These are phyloP conservation scores for Papilionanthe hybrid DNA, from an alignment of 116 monocot species.

Conservation along the genomic window DNA sequence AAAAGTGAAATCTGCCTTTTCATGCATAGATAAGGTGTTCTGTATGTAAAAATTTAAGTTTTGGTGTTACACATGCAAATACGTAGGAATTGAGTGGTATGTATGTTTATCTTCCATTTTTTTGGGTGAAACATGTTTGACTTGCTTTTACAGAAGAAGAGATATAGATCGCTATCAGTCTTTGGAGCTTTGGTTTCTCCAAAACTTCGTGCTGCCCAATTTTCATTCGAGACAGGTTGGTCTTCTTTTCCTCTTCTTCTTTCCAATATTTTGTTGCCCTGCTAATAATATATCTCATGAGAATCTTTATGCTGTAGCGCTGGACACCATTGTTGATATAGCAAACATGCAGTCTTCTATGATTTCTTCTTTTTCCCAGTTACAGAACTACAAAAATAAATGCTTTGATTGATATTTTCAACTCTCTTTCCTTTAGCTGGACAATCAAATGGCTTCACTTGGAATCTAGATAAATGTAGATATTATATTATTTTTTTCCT, in stretches of 20 bases:
- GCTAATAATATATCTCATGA: neutral
- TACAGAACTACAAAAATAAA: conserved; percentile 10
- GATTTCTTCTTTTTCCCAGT: conserved; percentile 31
- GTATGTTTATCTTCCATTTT: neutral
- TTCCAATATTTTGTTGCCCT: neutral
- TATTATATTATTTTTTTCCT: neutral
- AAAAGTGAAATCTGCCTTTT: no score
- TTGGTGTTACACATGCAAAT: no score
- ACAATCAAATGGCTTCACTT: neutral
- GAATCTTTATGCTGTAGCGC: conserved; percentile 23
- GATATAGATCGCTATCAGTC: conserved; percentile 60
- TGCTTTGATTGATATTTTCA: neutral
- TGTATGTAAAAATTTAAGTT: no score
- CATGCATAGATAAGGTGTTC: no score
- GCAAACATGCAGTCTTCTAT: conserved; percentile 40
- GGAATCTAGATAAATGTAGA: neutral
- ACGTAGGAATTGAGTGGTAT: no score
- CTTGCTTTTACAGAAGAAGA: conserved; percentile 31
- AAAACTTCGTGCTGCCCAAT: conserved; percentile 75
- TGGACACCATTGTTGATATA: conserved; percentile 46
- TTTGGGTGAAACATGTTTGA: neutral
- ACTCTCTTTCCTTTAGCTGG: neutral
- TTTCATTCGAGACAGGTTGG: conserved; percentile 80
- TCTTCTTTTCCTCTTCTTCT: neutral
- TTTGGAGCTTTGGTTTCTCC: conserved; percentile 87